These are phyloP conservation scores for Phytophthora sansomeana DNA, from an alignment of 352 stramenopile genomes.

Conservation along the genomic window DNA sequence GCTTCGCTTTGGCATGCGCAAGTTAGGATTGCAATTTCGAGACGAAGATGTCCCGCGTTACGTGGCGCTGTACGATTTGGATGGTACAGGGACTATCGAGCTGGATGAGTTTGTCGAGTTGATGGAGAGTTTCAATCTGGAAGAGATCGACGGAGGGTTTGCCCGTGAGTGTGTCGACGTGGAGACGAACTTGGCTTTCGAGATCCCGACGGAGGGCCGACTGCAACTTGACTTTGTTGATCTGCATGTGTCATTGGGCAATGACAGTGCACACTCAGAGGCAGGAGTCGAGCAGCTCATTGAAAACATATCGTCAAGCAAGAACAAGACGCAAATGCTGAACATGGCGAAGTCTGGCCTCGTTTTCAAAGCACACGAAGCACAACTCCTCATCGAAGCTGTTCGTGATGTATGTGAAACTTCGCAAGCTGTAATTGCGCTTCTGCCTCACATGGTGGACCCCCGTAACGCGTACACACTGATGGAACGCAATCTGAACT, in stretches of 20 bases:
- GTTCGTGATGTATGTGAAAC: constrained; percentile 71
- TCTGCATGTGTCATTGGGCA: constrained; percentile 73
- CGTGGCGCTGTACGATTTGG: constrained; percentile 78
- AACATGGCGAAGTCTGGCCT: constrained; percentile 81
- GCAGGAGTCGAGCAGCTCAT: constrained; percentile 75
- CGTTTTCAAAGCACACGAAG: constrained; percentile 71
- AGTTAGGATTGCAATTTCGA: constrained; percentile 56
- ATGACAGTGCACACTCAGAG: constrained; percentile 74
- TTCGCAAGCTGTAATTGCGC: constrained; percentile 64
- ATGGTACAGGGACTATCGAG: constrained; percentile 76
- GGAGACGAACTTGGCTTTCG: constrained; percentile 62
- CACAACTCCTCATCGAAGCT: constrained; percentile 73
- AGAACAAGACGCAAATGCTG: constrained; percentile 85
- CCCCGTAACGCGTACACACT: constrained; percentile 63
- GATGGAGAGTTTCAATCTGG: constrained; percentile 73
- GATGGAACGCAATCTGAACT: constrained; percentile 72
- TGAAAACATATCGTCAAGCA: constrained; percentile 77
- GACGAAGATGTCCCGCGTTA: constrained; percentile 74
- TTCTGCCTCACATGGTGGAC: constrained; percentile 83
- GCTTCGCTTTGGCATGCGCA: constrained; percentile 57
- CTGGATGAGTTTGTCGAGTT: constrained; percentile 83
- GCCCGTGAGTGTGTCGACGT: constrained; percentile 67
- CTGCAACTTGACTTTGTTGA: constrained; percentile 80
- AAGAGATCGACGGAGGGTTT: constrained; percentile 48
- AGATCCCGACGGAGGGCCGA: constrained; percentile 67